Percentiles rank a stretch among this genome's conserved stretches.
phyloP scores from a whole-genome alignment of 2,329 filamentous ascomycete species.

The Penicillium sclerotigenum region DNA sequence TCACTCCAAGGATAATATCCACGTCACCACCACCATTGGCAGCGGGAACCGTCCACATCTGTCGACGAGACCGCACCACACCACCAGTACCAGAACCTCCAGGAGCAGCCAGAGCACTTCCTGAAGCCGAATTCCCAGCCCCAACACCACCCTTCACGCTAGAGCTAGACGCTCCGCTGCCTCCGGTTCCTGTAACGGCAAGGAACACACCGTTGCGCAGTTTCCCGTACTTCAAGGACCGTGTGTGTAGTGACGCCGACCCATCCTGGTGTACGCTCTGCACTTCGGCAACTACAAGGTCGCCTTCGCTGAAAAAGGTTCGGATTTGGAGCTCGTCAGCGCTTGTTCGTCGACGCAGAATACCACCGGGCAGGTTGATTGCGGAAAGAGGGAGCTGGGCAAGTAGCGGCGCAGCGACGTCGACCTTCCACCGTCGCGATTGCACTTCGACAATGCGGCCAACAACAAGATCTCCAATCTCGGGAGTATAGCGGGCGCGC shows the following conservation, averaged over 20 bases:
- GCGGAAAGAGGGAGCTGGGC: slow-evolving; percentile 79
- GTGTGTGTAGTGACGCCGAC: slow-evolving; percentile 81
- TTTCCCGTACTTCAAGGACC: slow-evolving; percentile 90
- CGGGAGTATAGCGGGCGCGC: slow-evolving; percentile 87
- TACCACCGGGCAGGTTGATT: slow-evolving; percentile 93
- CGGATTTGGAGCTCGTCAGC: slow-evolving; percentile 97
- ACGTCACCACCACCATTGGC: slow-evolving; percentile 56
- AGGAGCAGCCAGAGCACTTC: slow-evolving; percentile 56
- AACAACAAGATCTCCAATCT: slow-evolving; percentile 93
- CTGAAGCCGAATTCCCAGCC: slow-evolving; percentile 51
- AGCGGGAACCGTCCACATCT: slow-evolving; percentile 73
- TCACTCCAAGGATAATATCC: slow-evolving; percentile 87
- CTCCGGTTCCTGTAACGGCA: slow-evolving; percentile 74
- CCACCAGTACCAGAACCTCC: slow-evolving; percentile 57
- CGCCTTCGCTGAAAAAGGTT: slow-evolving; percentile 94
- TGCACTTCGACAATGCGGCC: slow-evolving; percentile 95
- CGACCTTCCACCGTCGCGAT: slow-evolving; percentile 87
- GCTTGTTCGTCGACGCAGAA: slow-evolving; percentile 83
- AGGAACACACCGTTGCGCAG: slow-evolving; percentile 89
- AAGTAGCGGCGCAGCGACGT: slow-evolving; percentile 82
- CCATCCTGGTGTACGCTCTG: slow-evolving; percentile 85
- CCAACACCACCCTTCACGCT: slow-evolving; percentile 32
- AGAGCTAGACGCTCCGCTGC: slow-evolving; percentile 53
- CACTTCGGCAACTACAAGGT: slow-evolving; percentile 90
- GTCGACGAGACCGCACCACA: slow-evolving; percentile 77